phyloP scores from a whole-genome alignment of 805 yeast species.

The Lipomyces yamanashiensis region DNA sequence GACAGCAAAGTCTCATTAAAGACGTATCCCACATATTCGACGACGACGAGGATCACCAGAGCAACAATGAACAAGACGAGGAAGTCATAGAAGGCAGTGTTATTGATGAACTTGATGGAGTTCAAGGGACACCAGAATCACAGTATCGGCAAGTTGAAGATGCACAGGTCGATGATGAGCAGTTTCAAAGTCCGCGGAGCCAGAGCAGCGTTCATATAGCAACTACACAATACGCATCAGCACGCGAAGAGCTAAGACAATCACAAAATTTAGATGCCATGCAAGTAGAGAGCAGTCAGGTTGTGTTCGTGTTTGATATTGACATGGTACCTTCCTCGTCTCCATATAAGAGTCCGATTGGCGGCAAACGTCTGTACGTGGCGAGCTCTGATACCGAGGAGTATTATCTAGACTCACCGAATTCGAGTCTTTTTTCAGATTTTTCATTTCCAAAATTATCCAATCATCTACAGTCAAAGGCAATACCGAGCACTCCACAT shows the following conservation, averaged over 20 bases:
- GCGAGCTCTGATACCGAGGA: slow-evolving; percentile 23
- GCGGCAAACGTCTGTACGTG: slow-evolving; percentile 1
- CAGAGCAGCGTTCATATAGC: background rate
- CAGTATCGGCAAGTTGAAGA: no score
- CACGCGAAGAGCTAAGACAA: background rate
- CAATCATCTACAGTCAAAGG: background rate
- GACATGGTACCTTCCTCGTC: background rate
- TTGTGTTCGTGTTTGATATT: background rate
- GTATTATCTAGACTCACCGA: slow-evolving; percentile 7
- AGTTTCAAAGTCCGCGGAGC: no score
- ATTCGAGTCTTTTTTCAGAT: slow-evolving; percentile 3
- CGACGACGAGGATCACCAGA: background rate
- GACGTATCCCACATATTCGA: slow-evolving; percentile 1
- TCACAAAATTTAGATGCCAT: background rate
- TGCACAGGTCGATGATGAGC: no score
- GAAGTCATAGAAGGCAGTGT: background rate
- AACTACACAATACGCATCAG: background rate
- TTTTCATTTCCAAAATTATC: background rate
- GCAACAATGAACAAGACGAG: background rate
- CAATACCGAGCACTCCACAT: background rate
- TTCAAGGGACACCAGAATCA: background rate
- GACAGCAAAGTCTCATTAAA: background rate
- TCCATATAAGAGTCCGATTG: background rate
- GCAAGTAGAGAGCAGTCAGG: background rate
- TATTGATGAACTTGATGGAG: background rate